phyloP scores from a whole-genome alignment of 176 grass and related monocot genomes.

The Paspalum notatum region DNA sequence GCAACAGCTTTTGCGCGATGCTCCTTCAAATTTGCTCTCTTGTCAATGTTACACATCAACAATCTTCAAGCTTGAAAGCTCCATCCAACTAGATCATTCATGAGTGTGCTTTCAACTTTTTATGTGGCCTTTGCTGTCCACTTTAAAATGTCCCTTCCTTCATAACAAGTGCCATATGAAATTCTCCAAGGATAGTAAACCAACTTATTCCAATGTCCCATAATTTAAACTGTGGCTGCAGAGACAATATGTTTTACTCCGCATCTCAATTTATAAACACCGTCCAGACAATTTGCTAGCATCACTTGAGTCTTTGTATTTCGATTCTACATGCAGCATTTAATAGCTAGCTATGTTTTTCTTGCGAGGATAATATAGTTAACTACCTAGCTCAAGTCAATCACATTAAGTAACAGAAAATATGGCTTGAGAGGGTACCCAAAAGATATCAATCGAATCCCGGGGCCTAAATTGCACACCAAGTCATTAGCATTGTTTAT shows the following conservation, averaged over 20 bases:
- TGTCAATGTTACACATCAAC: neutral
- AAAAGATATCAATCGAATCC: neutral
- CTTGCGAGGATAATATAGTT: neutral
- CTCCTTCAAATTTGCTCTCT: slow-evolving; percentile 8
- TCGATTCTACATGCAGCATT: neutral
- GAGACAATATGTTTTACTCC: neutral
- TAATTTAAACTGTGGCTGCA: neutral
- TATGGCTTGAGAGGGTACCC: neutral
- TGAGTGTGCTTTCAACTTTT: slow-evolving; percentile 25
- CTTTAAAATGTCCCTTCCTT: slow-evolving; percentile 29
- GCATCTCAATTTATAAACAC: slow-evolving; percentile 16
- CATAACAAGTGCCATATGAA: slow-evolving; percentile 35
- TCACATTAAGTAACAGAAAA: neutral
- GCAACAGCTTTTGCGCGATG: slow-evolving; percentile 13
- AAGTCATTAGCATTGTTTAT: neutral
- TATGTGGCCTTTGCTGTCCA: slow-evolving; percentile 19
- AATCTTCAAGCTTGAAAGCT: neutral
- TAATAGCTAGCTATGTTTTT: neutral
- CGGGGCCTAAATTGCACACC: neutral
- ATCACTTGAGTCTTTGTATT: neutral
- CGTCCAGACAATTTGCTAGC: neutral
- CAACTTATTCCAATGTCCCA: neutral
- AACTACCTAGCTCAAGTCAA: neutral
- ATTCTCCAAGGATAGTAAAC: slow-evolving; percentile 26
- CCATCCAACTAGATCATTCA: neutral